Percentiles rank a stretch among this genome's conserved stretches.
phyloP scores from a whole-genome alignment of 2,329 filamentous ascomycete genomes.

The Cladosporium austrohemisphaericum region DNA sequence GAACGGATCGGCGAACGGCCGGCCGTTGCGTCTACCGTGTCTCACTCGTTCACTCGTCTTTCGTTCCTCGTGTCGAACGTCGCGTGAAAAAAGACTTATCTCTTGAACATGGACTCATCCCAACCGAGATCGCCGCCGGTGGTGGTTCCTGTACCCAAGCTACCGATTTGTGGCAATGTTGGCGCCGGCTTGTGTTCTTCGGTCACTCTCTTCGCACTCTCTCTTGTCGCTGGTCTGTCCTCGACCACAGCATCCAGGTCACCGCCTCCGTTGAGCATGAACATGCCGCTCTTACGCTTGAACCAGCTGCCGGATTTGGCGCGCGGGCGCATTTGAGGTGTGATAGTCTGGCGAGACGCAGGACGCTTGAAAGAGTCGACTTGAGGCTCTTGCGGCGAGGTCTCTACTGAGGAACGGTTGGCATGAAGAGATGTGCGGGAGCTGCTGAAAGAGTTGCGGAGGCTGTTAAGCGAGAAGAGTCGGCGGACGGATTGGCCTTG shows the following conservation, averaged over 20 bases:
- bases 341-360: slow-evolving; percentile 8
- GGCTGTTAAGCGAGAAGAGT: slow-evolving; percentile 31
- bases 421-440: slow-evolving; percentile 31
- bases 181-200: slow-evolving; percentile 19
- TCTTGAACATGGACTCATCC: slow-evolving; percentile 30
- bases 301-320: slow-evolving; percentile 30
- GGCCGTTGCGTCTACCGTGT: slow-evolving; percentile 1
- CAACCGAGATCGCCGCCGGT: slow-evolving; percentile 30
- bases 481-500: slow-evolving; percentile 20
- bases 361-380: slow-evolving; percentile 9
- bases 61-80: neutral
- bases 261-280: slow-evolving; percentile 25
- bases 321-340: slow-evolving; percentile 8
- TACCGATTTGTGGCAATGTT: slow-evolving; percentile 28
- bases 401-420: slow-evolving; percentile 15
- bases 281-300: slow-evolving; percentile 34
- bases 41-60: neutral
- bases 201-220: slow-evolving; percentile 21
- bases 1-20: slow-evolving; percentile 7
- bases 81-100: too few relatives aligned
- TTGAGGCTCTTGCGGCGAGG: slow-evolving; percentile 12
- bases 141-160: slow-evolving; percentile 24
- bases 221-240: slow-evolving; percentile 24
- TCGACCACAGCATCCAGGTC: slow-evolving; percentile 27
- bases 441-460: slow-evolving; percentile 35